phyloP scores from a whole-genome alignment of 2,329 filamentous ascomycete species.

The Colletotrichum zoysiae region DNA sequence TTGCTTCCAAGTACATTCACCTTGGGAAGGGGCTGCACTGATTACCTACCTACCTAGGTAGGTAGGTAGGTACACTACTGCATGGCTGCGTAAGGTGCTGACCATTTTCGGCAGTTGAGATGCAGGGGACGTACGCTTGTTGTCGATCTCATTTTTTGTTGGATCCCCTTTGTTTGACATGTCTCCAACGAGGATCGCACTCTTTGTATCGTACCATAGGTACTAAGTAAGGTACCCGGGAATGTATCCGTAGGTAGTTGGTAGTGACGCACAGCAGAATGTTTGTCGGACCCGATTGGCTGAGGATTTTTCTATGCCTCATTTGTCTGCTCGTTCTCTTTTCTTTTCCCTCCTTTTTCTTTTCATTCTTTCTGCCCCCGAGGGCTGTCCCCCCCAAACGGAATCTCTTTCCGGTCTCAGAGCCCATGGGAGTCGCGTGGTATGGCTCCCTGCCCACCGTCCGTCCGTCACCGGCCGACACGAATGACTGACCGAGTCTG shows the following conservation, averaged over 20 bases:
- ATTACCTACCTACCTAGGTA: neutral
- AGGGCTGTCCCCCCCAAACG: neutral
- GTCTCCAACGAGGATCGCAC: neutral
- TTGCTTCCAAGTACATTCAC: neutral
- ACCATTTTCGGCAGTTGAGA: slow-evolving; percentile 18
- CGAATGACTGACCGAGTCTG: neutral
- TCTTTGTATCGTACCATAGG: neutral
- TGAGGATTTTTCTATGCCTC: too few species aligned
- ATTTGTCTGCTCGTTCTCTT: too few species aligned
- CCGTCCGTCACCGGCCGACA: neutral
- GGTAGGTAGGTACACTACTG: neutral
- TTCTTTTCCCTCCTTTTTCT: too few species aligned
- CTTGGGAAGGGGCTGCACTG: too few species aligned
- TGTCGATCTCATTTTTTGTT: slow-evolving; percentile 4
- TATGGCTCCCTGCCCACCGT: neutral
- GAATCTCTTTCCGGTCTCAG: neutral
- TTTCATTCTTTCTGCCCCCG: neutral
- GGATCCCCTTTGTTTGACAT: neutral
- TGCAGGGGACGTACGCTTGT: neutral
- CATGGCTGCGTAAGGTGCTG: slow-evolving; percentile 8
- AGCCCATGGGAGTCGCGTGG: neutral
- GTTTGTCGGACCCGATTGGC: neutral
- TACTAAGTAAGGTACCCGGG: too few species aligned
- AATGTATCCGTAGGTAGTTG: too few species aligned
- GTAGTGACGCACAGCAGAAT: neutral